Evolutionary conservation across 73 alveolate genomes (phyloP).

Genomic region (Paramecium tetraurelia): DNA sequence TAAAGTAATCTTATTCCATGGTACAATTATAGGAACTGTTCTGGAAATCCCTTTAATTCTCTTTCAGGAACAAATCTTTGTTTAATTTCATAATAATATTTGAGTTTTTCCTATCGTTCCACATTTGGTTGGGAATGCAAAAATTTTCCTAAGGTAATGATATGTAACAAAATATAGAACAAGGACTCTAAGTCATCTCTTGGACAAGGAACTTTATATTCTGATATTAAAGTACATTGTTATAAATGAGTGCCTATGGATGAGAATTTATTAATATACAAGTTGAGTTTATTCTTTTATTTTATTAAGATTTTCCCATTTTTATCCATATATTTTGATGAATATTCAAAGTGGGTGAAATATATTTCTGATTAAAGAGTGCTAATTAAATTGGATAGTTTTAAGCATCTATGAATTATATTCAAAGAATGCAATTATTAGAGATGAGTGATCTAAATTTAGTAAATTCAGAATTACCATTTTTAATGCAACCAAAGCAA

Average conservation of each 20-base stretch:
- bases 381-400: background rate
- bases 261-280: background rate
- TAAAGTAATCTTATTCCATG: background rate
- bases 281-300: background rate
- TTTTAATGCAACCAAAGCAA: background rate
- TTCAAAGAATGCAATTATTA: background rate
- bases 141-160: background rate
- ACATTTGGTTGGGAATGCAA: background rate
- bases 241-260: background rate
- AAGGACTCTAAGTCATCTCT: slow-evolving; percentile 44
- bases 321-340: slow-evolving; percentile 14
- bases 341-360: background rate
- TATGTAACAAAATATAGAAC: background rate
- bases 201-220: background rate
- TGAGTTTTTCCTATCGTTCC: background rate
- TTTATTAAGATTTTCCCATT: background rate
- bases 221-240: background rate
- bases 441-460: background rate
- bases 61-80: slow-evolving; percentile 33
- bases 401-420: background rate
- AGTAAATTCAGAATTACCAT: background rate
- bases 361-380: background rate
- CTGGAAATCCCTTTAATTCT: background rate
- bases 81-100: slow-evolving; percentile 7
- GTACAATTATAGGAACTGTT: background rate